Conservation (phyloP, 352 stramenopile species). For the Phytophthora parvispora region DNA sequence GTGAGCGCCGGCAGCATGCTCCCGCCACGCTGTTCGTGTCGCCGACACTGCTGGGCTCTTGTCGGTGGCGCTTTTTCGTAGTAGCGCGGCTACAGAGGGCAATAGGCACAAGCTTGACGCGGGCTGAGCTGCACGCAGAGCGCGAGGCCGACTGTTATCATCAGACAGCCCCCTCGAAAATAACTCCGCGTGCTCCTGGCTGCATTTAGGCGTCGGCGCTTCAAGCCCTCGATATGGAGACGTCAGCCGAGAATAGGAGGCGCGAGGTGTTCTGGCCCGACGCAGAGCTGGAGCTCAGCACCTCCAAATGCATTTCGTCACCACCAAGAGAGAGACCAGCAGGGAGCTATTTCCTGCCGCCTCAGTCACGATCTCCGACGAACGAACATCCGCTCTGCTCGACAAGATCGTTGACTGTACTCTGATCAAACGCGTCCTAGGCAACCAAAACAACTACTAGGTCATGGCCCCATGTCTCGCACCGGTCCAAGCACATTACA, state of each 20-base stretch:
- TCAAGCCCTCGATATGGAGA: background rate
- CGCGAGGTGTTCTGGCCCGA: constrained; percentile 6
- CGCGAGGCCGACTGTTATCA: constrained; percentile 21
- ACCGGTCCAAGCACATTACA: background rate
- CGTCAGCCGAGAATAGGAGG: constrained; percentile 5
- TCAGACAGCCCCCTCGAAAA: constrained; percentile 22
- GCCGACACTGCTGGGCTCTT: background rate
- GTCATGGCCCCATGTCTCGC: background rate
- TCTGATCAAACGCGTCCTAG: background rate
- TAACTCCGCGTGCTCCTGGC: constrained; percentile 17
- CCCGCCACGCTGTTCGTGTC: background rate
- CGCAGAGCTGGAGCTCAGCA: background rate
- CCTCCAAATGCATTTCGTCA: constrained; percentile 8
- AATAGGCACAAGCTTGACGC: background rate
- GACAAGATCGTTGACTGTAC: background rate
- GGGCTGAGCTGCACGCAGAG: background rate
- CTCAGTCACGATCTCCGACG: background rate
- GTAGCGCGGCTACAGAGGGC: background rate
- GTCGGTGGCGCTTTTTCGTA: constrained; percentile 18
- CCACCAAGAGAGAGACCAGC: no score
- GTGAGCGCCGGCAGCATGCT: constrained; percentile 84
- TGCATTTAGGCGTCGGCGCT: constrained; percentile 17
- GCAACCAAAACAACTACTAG: background rate
- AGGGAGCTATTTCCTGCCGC: background rate
- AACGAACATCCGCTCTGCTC: background rate